A percentile compares a stretch with the other conserved stretches of the same genome.
Evolutionary conservation across 768 basidiomycete genomes (phyloP).

Genomic region (Psilocybe sp.): DNA sequence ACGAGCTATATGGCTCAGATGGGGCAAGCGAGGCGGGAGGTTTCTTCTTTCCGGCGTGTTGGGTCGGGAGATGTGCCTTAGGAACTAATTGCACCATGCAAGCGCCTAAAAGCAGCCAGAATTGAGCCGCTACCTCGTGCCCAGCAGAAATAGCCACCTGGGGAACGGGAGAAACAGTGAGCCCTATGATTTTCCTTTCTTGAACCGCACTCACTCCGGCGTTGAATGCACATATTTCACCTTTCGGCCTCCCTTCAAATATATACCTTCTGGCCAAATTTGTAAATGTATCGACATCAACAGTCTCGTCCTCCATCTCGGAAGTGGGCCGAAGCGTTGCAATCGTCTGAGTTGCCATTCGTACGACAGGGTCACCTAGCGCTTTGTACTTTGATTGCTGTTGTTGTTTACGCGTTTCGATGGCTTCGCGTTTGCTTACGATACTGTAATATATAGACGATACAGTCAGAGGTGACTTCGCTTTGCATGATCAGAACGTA

Average conservation of each 20-base stretch:
- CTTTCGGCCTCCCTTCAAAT: conserved; percentile 45
- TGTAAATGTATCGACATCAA: conserved; percentile 49
- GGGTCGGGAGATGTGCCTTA: conserved; percentile 22
- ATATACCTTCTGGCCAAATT: conserved; percentile 65
- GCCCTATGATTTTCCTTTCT: neutral
- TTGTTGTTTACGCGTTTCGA: conserved; percentile 30
- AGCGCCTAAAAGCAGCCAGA: conserved; percentile 64
- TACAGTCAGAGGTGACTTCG: neutral
- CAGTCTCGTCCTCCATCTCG: conserved; percentile 27
- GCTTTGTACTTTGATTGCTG: conserved; percentile 35
- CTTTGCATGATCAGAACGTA: conserved; percentile 29
- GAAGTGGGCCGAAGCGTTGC: conserved; percentile 37
- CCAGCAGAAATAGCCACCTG: conserved; percentile 62
- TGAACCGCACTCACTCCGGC: conserved; percentile 38
- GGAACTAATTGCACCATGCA: conserved; percentile 48
- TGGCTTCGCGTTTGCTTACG: conserved; percentile 31
- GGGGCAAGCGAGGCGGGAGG: conserved; percentile 3
- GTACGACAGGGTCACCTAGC: conserved; percentile 54
- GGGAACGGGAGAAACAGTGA: neutral
- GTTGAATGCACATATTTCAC: conserved; percentile 54
- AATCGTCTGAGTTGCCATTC: conserved; percentile 53
- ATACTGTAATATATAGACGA: conserved; percentile 23
- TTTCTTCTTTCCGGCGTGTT: conserved; percentile 10
- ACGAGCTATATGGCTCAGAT: conserved; percentile 2
- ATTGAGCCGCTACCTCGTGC: conserved; percentile 54